phyloP scores from a whole-genome alignment of 768 basidiomycete genomes.

The Lyophyllum shimeji region DNA sequence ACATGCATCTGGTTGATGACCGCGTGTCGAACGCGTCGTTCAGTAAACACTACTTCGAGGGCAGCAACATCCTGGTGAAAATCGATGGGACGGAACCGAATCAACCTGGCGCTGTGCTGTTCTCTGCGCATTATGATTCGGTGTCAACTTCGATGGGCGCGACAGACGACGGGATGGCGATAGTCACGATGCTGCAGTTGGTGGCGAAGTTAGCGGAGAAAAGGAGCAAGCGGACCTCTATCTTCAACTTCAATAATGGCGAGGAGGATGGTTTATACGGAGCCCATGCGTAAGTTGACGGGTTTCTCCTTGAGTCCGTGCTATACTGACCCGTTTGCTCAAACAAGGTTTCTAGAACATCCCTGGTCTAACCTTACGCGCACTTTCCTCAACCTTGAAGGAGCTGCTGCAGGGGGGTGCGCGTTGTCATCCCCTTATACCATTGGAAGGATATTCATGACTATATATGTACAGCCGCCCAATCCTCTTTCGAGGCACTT shows the following conservation, averaged over 20 bases:
- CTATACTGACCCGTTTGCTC: neutral
- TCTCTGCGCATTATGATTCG: slow-evolving; percentile 84
- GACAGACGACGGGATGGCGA: slow-evolving; percentile 54
- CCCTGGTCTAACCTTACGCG: slow-evolving; percentile 69
- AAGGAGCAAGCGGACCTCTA: slow-evolving; percentile 45
- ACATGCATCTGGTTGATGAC: slow-evolving; percentile 56
- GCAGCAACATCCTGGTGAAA: slow-evolving; percentile 67
- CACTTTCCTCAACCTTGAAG: slow-evolving; percentile 81
- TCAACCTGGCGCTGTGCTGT: slow-evolving; percentile 50
- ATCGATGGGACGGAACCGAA: slow-evolving; percentile 49
- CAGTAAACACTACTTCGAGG: slow-evolving; percentile 59
- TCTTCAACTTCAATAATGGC: slow-evolving; percentile 87
- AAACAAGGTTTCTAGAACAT: slow-evolving; percentile 69
- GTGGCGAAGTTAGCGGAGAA: slow-evolving; percentile 44
- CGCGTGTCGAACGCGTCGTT: slow-evolving; percentile 20
- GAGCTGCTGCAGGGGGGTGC: slow-evolving; percentile 77
- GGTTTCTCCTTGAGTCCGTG: neutral
- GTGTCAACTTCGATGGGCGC: slow-evolving; percentile 75
- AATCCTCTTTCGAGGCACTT: slow-evolving; percentile 72
- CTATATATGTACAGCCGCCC: slow-evolving; percentile 60
- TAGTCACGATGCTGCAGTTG: slow-evolving; percentile 32
- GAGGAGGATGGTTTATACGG: slow-evolving; percentile 80
- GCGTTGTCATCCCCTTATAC: slow-evolving; percentile 12
- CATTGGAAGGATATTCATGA: slow-evolving; percentile 4
- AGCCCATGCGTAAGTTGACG: slow-evolving; percentile 52